These are phyloP conservation scores for Magnolia kwangsiensis DNA, from an alignment of 164 flowering plant genomes.

Conservation along the genomic window DNA sequence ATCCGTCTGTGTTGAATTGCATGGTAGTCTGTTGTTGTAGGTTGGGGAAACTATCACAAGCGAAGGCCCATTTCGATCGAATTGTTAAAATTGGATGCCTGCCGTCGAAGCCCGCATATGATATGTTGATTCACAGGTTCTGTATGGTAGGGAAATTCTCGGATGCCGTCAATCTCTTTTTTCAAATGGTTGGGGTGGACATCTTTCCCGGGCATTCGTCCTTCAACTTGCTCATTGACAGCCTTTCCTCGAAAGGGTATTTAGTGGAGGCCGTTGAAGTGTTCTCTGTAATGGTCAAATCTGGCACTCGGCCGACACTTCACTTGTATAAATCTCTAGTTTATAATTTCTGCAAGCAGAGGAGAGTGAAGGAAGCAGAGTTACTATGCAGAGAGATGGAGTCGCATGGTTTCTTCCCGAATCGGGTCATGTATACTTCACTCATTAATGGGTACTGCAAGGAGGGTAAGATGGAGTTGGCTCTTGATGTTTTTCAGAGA, in stretches of 20 bases:
- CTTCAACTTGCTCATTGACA: constrained; percentile 35
- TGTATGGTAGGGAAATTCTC: constrained; percentile 24
- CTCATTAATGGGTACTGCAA: constrained; percentile 48
- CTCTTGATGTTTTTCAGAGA: constrained; percentile 40
- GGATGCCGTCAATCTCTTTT: constrained; percentile 39
- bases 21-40: constrained; percentile 48
- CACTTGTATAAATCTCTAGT: constrained; percentile 41
- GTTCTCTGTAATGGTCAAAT: constrained; percentile 33
- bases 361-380: constrained; percentile 46
- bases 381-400: constrained; percentile 46
- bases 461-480: constrained; percentile 46
- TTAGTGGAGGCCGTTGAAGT: constrained; percentile 42
- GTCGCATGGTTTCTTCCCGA: constrained; percentile 31
- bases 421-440: constrained; percentile 43
- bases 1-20: constrained; percentile 31
- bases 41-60: constrained; percentile 45
- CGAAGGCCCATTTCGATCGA: constrained; percentile 29
- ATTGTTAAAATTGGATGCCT: constrained; percentile 15
- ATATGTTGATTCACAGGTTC: constrained; percentile 29
- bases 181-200: constrained; percentile 18
- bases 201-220: constrained; percentile 19
- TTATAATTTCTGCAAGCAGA: constrained; percentile 37
- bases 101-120: constrained; percentile 31
- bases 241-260: constrained; percentile 36
- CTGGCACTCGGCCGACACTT: constrained; percentile 28